Conservation (phyloP, 139 green algal species). For the Cymbomonas tetramitiformis region DNA sequence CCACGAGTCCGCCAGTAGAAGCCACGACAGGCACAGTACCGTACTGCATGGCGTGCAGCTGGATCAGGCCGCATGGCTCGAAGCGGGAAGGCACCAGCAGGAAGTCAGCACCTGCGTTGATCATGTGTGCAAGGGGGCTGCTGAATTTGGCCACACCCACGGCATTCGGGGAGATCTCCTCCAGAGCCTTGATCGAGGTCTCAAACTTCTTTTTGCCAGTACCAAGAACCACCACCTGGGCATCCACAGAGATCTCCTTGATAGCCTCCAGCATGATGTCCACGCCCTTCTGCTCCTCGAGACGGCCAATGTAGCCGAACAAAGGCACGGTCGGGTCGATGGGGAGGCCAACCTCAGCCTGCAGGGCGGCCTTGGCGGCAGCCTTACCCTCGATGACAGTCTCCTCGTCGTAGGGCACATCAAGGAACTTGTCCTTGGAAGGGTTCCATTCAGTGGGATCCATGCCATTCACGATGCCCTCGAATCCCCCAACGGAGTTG, state of each 20-base stretch:
- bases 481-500: slow-evolving; percentile 41
- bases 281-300: slow-evolving; percentile 97
- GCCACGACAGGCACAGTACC: slow-evolving; percentile 76
- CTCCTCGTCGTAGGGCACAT: slow-evolving; percentile 76
- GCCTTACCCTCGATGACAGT: slow-evolving; percentile 67
- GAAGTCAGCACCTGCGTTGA: slow-evolving; percentile 91
- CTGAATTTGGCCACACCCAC: slow-evolving; percentile 87
- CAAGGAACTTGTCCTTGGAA: slow-evolving; percentile 81
- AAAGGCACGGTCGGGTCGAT: slow-evolving; percentile 62
- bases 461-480: slow-evolving; percentile 99
- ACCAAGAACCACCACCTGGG: slow-evolving; percentile 75
- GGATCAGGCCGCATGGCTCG: slow-evolving; percentile 93
- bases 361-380: slow-evolving; percentile 71
- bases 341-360: slow-evolving; percentile 52
- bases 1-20: slow-evolving; percentile 87
- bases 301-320: slow-evolving; percentile 80
- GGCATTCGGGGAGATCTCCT: slow-evolving; percentile 47
- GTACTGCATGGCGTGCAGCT: slow-evolving; percentile 76
- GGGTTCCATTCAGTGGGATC: slow-evolving; percentile 88
- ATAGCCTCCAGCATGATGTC: slow-evolving; percentile 85
- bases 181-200: slow-evolving; percentile 53
- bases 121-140: slow-evolving; percentile 75
- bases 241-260: slow-evolving; percentile 41
- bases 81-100: slow-evolving; percentile 92
- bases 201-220: slow-evolving; percentile 86